These are phyloP conservation scores for Inga oerstediana DNA, from an alignment of 306 rosid species.

Conservation along the genomic window DNA sequence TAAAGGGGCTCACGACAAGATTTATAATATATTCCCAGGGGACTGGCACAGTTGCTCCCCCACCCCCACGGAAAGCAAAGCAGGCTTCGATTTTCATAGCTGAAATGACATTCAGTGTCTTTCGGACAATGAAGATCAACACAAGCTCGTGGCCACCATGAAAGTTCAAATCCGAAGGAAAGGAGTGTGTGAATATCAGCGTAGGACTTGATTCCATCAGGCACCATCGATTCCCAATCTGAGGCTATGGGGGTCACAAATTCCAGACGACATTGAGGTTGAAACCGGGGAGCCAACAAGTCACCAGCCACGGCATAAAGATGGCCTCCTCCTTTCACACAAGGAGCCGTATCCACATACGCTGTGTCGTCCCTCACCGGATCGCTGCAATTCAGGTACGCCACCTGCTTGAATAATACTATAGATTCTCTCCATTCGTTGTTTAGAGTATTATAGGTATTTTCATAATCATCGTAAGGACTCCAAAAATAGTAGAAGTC, in stretches of 20 bases:
- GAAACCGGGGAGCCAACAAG: not conserved
- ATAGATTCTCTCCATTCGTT: fast-evolving
- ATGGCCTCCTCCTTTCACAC: not conserved
- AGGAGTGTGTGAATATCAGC: not conserved
- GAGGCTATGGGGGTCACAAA: not conserved
- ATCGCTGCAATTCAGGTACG: not conserved
- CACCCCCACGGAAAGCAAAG: too few relatives aligned
- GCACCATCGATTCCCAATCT: not conserved
- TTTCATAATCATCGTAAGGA: too few relatives aligned
- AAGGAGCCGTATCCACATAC: slow-evolving; percentile 4
- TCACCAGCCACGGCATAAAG: not conserved
- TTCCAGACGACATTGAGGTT: not conserved
- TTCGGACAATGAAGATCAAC: not conserved
- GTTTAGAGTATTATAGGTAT: too few relatives aligned
- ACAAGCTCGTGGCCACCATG: not conserved
- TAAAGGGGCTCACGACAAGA: too few relatives aligned
- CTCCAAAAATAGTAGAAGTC: not conserved
- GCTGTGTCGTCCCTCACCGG: not conserved
- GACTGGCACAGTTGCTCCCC: too few relatives aligned
- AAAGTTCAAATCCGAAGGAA: not conserved
- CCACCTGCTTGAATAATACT: not conserved
- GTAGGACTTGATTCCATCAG: not conserved
- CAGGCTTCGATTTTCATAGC: too few relatives aligned
- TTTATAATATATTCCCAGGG: too few relatives aligned
- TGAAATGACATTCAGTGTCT: fast-evolving